These are phyloP conservation scores for Skeletonema menzelii DNA, from an alignment of 108 stramenopile genomes.

Conservation along the genomic window DNA sequence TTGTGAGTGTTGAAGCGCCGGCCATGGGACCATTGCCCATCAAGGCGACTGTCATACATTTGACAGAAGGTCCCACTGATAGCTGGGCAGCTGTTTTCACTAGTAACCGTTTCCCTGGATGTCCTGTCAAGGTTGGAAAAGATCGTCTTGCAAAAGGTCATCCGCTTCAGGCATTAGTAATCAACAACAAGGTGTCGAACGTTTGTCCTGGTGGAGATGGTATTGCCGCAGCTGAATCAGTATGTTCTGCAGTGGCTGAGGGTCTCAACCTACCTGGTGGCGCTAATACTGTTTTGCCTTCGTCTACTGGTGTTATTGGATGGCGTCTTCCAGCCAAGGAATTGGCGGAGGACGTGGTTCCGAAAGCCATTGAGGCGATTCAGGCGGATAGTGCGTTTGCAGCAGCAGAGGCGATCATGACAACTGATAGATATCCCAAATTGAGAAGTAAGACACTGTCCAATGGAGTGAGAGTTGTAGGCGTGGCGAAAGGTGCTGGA, in stretches of 20 bases:
- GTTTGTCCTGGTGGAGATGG: slow-evolving; percentile 93
- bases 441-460: slow-evolving; percentile 78
- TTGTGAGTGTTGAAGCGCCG: slow-evolving; percentile 82
- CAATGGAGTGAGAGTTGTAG: slow-evolving; percentile 78
- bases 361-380: slow-evolving; percentile 68
- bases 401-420: slow-evolving; percentile 89
- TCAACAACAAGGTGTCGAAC: slow-evolving; percentile 97
- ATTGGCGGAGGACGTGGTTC: slow-evolving; percentile 78
- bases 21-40: slow-evolving; percentile 75
- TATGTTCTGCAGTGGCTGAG: slow-evolving; percentile 85
- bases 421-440: slow-evolving; percentile 87
- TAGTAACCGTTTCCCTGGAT: slow-evolving; percentile 90
- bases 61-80: slow-evolving; percentile 84
- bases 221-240: slow-evolving; percentile 82
- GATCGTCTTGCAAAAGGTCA: slow-evolving; percentile 68
- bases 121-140: slow-evolving; percentile 89
- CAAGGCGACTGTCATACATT: slow-evolving; percentile 79
- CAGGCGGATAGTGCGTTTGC: slow-evolving; percentile 79
- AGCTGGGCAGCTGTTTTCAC: slow-evolving; percentile 90
- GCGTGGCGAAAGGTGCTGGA: slow-evolving; percentile 96
- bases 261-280: slow-evolving; percentile 72
- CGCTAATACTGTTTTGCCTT: slow-evolving; percentile 82
- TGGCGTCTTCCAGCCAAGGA: slow-evolving; percentile 94
- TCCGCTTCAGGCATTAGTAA: slow-evolving; percentile 91
- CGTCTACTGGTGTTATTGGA: slow-evolving; percentile 96